Conservation (phyloP, 148 eudicot species). For the Nepenthes gracilis region DNA sequence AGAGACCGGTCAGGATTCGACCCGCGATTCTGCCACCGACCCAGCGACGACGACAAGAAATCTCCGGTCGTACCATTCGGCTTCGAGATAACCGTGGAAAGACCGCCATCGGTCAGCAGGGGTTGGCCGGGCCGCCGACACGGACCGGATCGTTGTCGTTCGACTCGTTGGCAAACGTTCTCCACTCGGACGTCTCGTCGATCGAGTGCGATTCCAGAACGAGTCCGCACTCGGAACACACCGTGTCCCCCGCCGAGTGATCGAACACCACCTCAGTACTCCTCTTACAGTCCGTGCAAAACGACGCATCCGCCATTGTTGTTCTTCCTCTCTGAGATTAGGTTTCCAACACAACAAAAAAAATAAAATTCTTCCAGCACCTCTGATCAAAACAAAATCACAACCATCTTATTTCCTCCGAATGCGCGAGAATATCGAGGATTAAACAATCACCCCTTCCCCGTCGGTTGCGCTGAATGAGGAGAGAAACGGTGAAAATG, state of each 20-base stretch:
- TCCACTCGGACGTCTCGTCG: constrained; percentile 54
- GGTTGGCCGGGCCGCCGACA: constrained; percentile 47
- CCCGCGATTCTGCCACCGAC: constrained; percentile 44
- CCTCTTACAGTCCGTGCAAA: constrained; percentile 32
- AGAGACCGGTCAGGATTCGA: constrained; percentile 42
- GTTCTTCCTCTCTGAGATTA: not conserved
- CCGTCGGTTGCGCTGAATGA: no score
- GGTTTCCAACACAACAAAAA: no score
- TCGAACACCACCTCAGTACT: constrained; percentile 41
- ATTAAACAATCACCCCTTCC: no score
- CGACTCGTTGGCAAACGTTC: constrained; percentile 47
- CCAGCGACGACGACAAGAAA: constrained; percentile 21
- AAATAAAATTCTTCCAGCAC: no score
- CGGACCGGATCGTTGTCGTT: constrained; percentile 48
- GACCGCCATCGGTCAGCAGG: constrained; percentile 34
- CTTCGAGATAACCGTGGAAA: constrained; percentile 36
- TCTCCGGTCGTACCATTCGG: constrained; percentile 36
- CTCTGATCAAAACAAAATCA: no score
- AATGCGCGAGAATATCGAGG: no score
- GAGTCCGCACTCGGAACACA: constrained; percentile 47
- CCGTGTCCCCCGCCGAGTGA: constrained; percentile 52
- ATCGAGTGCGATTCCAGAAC: constrained; percentile 43
- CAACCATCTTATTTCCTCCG: no score
- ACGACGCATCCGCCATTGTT: constrained; percentile 23
- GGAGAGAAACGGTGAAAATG: no score